phyloP scores from a whole-genome alignment of 495 filamentous ascomycete genomes.

The Xylaria telfairii region DNA sequence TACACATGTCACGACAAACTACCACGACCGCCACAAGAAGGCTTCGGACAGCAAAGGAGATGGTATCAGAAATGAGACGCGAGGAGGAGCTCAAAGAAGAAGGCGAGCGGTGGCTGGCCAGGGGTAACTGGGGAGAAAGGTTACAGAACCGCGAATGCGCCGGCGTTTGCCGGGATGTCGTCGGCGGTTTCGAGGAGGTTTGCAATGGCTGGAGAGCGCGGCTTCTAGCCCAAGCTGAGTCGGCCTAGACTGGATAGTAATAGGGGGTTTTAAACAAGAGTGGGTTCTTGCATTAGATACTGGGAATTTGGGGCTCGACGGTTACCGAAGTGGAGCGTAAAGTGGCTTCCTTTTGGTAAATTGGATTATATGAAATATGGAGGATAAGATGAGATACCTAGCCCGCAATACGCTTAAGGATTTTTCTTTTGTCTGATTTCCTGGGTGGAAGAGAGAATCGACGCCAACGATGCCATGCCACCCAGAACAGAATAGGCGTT shows the following conservation, averaged over 20 bases:
- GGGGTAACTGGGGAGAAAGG: constrained; percentile 79
- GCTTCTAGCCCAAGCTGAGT: constrained; percentile 55
- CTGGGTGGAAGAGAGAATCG: background rate
- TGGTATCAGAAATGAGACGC: constrained; percentile 79
- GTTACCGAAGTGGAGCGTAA: background rate
- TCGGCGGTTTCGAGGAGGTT: constrained; percentile 88
- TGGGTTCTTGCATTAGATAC: background rate
- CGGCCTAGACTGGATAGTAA: constrained; percentile 27
- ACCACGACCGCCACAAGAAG: constrained; percentile 78
- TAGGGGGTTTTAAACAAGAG: background rate
- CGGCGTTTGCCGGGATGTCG: constrained; percentile 79
- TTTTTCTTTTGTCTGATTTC: constrained; percentile 9
- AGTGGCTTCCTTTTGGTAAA: constrained; percentile 1
- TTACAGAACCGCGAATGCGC: constrained; percentile 78
- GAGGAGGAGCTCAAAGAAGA: constrained; percentile 84
- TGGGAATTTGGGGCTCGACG: background rate
- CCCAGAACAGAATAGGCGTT: background rate
- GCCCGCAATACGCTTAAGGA: constrained; percentile 9
- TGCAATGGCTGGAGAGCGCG: constrained; percentile 66
- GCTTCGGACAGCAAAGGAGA: constrained; percentile 75
- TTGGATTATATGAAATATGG: constrained; percentile 4
- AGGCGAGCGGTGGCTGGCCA: constrained; percentile 78
- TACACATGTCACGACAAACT: constrained; percentile 92
- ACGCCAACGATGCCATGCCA: background rate
- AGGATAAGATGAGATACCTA: constrained; percentile 7